Evolutionary conservation across 306 rosid species (phyloP).

Genomic region (Medicago lupulina): DNA sequence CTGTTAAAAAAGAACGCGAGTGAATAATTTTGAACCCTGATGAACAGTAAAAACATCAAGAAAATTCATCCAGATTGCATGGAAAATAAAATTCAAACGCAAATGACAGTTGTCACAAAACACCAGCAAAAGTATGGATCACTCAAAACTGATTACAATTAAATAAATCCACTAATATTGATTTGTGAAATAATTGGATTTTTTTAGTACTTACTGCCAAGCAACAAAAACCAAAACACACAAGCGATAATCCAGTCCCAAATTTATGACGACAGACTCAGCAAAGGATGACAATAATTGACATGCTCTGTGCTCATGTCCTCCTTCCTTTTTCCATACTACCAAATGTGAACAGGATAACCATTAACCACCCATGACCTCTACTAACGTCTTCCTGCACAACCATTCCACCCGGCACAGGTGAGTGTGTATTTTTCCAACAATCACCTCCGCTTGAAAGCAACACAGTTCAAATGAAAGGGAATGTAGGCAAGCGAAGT

Average conservation of each 20-base stretch:
- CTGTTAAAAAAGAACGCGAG: no score
- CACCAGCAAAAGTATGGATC: no score
- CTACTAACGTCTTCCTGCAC: neutral
- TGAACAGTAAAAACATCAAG: no score
- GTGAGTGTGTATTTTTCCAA: neutral
- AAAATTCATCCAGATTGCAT: no score
- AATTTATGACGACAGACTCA: neutral
- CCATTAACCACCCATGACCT: slow-evolving; percentile 1
- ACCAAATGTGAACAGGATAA: neutral
- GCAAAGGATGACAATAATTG: neutral
- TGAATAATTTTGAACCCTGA: no score
- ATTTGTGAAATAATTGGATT: no score
- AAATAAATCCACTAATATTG: neutral
- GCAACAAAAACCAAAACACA: neutral
- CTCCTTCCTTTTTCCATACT: neutral
- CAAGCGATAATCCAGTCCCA: neutral
- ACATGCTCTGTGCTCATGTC: neutral
- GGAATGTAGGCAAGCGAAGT: slow-evolving; percentile 18
- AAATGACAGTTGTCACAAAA: no score
- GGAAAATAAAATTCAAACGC: no score
- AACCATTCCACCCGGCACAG: neutral
- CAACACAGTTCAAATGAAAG: slow-evolving; percentile 6
- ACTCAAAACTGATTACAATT: no score
- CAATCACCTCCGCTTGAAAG: neutral
- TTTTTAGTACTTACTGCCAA: neutral